phyloP scores from a whole-genome alignment of 768 basidiomycete genomes.

The Xerocomus spinulosus region DNA sequence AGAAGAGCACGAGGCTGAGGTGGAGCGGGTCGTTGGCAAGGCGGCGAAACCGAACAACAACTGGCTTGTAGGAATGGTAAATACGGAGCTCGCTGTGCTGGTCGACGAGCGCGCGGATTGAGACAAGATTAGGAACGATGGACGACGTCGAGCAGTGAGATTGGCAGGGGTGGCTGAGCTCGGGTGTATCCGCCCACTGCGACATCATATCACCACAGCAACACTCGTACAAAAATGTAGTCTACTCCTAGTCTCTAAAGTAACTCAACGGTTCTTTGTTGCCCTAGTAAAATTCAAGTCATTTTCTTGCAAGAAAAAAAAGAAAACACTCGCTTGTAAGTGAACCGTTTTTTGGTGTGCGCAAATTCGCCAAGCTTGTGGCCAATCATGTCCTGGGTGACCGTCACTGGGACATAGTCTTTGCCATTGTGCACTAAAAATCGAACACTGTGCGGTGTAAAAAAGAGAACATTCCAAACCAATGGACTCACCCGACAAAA shows the following conservation, averaged over 20 bases:
- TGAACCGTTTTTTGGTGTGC: slow-evolving; percentile 82
- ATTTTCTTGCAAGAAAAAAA: not conserved
- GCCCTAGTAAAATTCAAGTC: slow-evolving; percentile 24
- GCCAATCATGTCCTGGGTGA: slow-evolving; percentile 98
- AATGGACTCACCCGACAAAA: slow-evolving; percentile 77
- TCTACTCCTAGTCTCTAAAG: too few species aligned
- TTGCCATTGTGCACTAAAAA: slow-evolving; percentile 96
- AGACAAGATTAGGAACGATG: not conserved
- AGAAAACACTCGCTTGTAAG: slow-evolving; percentile 63
- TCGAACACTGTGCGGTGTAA: slow-evolving; percentile 50
- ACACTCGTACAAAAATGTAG: slow-evolving; percentile 8
- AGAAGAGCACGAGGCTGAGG: slow-evolving; percentile 14
- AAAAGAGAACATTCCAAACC: not conserved
- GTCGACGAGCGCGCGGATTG: slow-evolving; percentile 4
- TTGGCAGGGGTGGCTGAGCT: slow-evolving; percentile 12
- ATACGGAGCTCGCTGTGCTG: slow-evolving; percentile 5
- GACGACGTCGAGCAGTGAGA: not conserved
- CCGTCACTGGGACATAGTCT: slow-evolving; percentile 76
- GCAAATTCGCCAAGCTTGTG: slow-evolving; percentile 97
- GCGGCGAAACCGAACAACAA: not conserved
- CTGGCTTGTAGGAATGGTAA: not conserved
- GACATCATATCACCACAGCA: slow-evolving; percentile 29
- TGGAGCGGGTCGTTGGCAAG: not conserved
- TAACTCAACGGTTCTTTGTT: slow-evolving; percentile 38
- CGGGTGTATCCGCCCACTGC: slow-evolving; percentile 30